Conservation (phyloP, 495 filamentous ascomycete species). For the Umbilicaria muhlenbergii region DNA sequence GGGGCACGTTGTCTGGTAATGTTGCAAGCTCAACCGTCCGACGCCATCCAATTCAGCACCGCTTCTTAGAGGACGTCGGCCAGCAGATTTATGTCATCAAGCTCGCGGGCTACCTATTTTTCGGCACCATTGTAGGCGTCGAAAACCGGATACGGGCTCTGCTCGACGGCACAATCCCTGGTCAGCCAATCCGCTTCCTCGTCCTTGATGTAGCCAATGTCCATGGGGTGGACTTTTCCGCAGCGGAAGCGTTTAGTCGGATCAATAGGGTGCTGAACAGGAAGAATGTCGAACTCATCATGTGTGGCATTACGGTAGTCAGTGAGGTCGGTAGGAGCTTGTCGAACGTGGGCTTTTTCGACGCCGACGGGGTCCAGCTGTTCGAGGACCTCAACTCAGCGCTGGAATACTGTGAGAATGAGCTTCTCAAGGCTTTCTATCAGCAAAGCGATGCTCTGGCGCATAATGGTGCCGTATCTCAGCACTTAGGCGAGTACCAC, state of each 20-base stretch:
- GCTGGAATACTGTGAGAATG: slow-evolving; percentile 87
- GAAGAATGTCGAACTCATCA: slow-evolving; percentile 58
- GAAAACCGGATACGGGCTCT: slow-evolving; percentile 71
- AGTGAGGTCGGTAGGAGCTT: slow-evolving; percentile 63
- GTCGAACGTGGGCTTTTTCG: slow-evolving; percentile 62
- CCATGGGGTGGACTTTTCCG: slow-evolving; percentile 87
- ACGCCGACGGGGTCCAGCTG: slow-evolving; percentile 52
- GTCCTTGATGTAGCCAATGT: slow-evolving; percentile 84
- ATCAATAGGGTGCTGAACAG: slow-evolving; percentile 67
- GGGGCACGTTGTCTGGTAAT: slow-evolving; percentile 72
- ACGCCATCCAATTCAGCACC: slow-evolving; percentile 74
- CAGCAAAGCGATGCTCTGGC: slow-evolving; percentile 17
- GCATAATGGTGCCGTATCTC: slow-evolving; percentile 7
- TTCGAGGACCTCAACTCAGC: slow-evolving; percentile 87
- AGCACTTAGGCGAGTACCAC: slow-evolving; percentile 5
- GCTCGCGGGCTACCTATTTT: slow-evolving; percentile 84
- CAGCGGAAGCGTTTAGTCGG: slow-evolving; percentile 83
- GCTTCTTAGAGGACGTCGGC: slow-evolving; percentile 72
- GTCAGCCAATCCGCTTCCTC: slow-evolving; percentile 70
- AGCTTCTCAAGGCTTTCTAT: slow-evolving; percentile 78
- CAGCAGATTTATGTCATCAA: slow-evolving; percentile 80
- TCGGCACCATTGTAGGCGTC: slow-evolving; percentile 88
- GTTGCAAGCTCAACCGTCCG: slow-evolving; percentile 84
- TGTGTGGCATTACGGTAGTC: slow-evolving; percentile 63
- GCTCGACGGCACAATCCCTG: slow-evolving; percentile 63